Conservation (phyloP, 2,329 filamentous ascomycete genomes). For the Diaporthe citrichinensis region DNA sequence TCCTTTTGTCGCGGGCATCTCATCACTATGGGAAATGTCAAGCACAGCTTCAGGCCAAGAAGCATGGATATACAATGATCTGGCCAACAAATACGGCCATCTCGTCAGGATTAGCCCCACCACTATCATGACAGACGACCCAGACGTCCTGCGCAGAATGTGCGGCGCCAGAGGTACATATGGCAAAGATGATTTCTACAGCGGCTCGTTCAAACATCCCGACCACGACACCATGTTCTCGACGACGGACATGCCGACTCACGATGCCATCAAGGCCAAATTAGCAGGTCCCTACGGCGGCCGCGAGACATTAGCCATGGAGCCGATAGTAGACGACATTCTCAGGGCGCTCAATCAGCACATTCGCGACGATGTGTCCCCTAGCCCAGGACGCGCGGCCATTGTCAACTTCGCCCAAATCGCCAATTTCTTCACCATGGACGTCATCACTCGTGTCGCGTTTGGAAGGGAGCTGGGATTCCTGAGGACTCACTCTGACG, state of each 20-base stretch:
- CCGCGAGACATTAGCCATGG: constrained; percentile 47
- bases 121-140: constrained; percentile 53
- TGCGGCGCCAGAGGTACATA: constrained; percentile 49
- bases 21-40: constrained; percentile 50
- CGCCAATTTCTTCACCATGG: constrained; percentile 63
- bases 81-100: constrained; percentile 46
- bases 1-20: constrained; percentile 49
- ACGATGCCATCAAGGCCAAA: constrained; percentile 50
- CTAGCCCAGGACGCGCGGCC: not conserved
- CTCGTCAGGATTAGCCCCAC: constrained; percentile 54
- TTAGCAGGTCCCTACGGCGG: constrained; percentile 46
- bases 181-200: constrained; percentile 42
- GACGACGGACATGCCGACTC: constrained; percentile 43
- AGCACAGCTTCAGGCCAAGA: constrained; percentile 45
- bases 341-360: constrained; percentile 5
- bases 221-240: constrained; percentile 37
- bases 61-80: constrained; percentile 44
- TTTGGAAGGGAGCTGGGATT: constrained; percentile 62
- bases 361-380: not conserved
- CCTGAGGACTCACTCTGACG: constrained; percentile 58
- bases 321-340: constrained; percentile 42
- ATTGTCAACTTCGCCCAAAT: constrained; percentile 60
- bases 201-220: constrained; percentile 1
- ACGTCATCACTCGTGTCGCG: constrained; percentile 64
- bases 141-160: constrained; percentile 49